Base-by-base conservation (phyloP, 139 green algal genomes). In the Auxenochlorella pyrenoidosa region DNA sequence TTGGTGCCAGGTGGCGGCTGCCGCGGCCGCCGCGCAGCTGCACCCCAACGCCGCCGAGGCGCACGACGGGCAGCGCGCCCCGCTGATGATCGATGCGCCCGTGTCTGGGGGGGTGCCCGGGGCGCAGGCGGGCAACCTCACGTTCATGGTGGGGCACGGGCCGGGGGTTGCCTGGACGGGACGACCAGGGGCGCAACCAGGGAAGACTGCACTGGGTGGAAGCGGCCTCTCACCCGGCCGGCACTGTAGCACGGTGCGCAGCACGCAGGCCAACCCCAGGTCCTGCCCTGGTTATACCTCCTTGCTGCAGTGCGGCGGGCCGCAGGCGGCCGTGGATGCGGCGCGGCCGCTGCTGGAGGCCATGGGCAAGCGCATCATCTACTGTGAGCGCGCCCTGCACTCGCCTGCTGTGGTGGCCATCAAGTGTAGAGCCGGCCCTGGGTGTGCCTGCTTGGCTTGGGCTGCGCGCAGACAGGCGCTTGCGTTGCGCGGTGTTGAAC, bases 121-220 rank as follows among this genome's bases (percentile, higher is more conserved):
- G 0, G 95, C 95, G 22, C 79, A 92, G 38, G 88, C 86, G 71
- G 95, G 89, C 58, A 95, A 90, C 26, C 90, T 97, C 12, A 96
- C 94, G 2, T 97, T 97, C 90, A 96, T 97, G 95, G 93, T 95
- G 36, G 43, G 68, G 28, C 44, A n/a, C n/a, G n/a, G n/a, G n/a
- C n/a, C n/a, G n/a, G n/a, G n/a, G n/a, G n/a, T n/a, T n/a, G n/a
- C n/a, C n/a, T n/a, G n/a, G n/a, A n/a, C n/a, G n/a, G n/a, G n/a
- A n/a, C n/a, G n/a, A n/a, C n/a, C n/a, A n/a, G n/a, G n/a, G n/a
- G n/a, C n/a, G n/a, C n/a, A n/a, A n/a, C n/a, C n/a, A 54, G 10
- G 47, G 47, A 10, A 54, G 47, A 10, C 47, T 6, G 47, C 47
- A 54, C 47, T 18, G 6, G 8, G 10, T 54, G 47, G 47, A 6